Base-by-base conservation (phyloP, 371 early-diverging fungal genomes). In the Mortierella sp. region DNA sequence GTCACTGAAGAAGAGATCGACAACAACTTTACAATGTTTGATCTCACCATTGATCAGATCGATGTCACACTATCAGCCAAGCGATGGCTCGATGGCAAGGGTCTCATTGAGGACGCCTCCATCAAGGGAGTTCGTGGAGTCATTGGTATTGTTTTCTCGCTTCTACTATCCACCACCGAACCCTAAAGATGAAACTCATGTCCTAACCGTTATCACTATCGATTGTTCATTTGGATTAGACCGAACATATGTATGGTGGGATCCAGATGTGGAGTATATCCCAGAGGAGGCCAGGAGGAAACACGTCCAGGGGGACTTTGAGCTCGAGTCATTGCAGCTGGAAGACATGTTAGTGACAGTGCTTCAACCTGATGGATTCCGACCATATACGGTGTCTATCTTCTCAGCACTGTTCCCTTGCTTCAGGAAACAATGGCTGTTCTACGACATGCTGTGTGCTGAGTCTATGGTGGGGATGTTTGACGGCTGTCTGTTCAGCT, bases 51-150 rank as follows among this genome's bases (percentile, higher is more conserved):
- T 34, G 89, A 95, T 41, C 86, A 90, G 22, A 88, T 96, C 9
- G 94, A 97, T 43, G 92, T 97, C 21, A 89, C 93, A 0, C 79
- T 98, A 13, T 92, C 91, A 34, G 83, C 97, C 40, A 91, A 94
- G 84, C 87, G 95, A 24, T 96, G 94, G 93, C 83, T 96, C 69
- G 96, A 96, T 62, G 94, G 95, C 56, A 92, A 93, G 53, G 97
- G 97, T 2, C 69, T 96, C 19, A 86, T 98, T 5, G 88, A 92
- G 62, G 92, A 90, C 79, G 92, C 91, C 12, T 88, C 83, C 47
- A 64, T 98, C 39, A 90, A 91, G 40, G 97, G 97, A 6, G 90
- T 96, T 0, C 90, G 97, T 8, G 98, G 98, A 24, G 88, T 91
- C 1, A 85, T 95, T 1, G 85, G 82, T 83, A 80, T 40, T 43